phyloP scores from a whole-genome alignment of 129 eudicot species.

The Logfia minima region DNA sequence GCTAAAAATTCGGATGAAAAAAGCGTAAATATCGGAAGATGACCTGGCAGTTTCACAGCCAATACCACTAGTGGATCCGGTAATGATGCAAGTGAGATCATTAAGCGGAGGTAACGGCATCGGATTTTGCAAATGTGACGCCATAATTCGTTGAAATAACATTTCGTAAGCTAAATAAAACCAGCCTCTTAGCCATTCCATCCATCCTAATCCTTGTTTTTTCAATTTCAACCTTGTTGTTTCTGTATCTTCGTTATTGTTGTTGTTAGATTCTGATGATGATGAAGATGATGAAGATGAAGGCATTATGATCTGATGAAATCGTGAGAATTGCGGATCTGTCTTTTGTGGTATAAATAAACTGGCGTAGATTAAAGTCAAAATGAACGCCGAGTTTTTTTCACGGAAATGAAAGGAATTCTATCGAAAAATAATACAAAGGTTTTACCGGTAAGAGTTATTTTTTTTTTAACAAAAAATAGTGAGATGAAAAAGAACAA shows the following conservation, averaged over 20 bases:
- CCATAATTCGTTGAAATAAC: conserved; percentile 75
- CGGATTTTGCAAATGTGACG: conserved; percentile 70
- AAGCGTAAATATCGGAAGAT: not conserved
- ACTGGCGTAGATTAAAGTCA: not conserved
- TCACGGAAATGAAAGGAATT: too few relatives aligned
- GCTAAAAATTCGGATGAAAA: not conserved
- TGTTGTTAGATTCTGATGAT: conserved; percentile 14
- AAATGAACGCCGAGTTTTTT: not conserved
- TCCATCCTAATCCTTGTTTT: conserved; percentile 72
- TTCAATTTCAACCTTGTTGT: conserved; percentile 8
- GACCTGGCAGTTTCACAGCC: conserved; percentile 95
- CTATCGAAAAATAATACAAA: too few relatives aligned
- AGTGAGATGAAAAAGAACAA: too few relatives aligned
- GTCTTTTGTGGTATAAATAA: not conserved
- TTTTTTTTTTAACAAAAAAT: too few relatives aligned
- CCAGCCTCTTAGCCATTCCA: conserved; percentile 81
- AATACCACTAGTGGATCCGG: conserved; percentile 89
- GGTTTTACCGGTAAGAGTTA: too few relatives aligned
- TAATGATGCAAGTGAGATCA: conserved; percentile 70
- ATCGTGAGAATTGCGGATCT: conserved; percentile 27
- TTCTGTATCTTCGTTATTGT: not conserved
- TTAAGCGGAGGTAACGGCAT: conserved; percentile 75
- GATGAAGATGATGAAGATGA: conserved; percentile 34
- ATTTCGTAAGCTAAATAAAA: conserved; percentile 62
- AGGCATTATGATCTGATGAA: conserved; percentile 16